phyloP scores from a whole-genome alignment of 306 rosid genomes.

The Quercus berberidifolia region DNA sequence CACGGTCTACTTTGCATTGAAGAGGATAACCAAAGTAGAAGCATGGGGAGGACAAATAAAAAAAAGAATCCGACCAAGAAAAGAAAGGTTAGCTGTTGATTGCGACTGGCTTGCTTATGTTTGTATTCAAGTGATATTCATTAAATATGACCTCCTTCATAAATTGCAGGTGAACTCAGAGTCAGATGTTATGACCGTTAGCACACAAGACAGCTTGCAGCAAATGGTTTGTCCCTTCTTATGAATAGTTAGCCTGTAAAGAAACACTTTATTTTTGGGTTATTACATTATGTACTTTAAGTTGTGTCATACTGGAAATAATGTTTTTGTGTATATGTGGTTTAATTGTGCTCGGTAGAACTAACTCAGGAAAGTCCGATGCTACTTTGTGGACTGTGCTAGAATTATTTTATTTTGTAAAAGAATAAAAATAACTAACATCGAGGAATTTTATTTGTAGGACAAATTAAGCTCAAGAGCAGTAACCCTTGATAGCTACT shows the following conservation, averaged over 20 bases:
- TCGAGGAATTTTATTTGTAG: conserved; percentile 37
- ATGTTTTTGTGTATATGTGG: not conserved
- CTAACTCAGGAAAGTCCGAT: not conserved
- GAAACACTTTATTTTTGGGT: not conserved
- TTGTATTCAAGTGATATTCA: not conserved
- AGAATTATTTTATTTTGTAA: not conserved
- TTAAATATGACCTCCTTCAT: conserved; percentile 24
- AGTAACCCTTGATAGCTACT: conserved; percentile 80
- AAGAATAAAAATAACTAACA: not conserved
- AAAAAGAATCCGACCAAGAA: conserved; percentile 90
- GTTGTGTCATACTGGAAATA: not conserved
- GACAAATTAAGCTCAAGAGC: conserved; percentile 82
- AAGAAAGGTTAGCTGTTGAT: conserved; percentile 65
- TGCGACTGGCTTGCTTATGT: conserved; percentile 6
- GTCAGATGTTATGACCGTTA: conserved; percentile 70
- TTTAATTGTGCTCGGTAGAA: not conserved
- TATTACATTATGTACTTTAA: not conserved
- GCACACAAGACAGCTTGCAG: conserved; percentile 85
- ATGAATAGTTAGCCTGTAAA: conserved; percentile 12
- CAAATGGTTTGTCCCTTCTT: conserved; percentile 76
- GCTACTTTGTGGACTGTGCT: not conserved
- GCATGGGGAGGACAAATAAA: conserved; percentile 66
- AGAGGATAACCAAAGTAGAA: conserved; percentile 80
- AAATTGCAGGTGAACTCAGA: conserved; percentile 69
- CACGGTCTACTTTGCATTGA: conserved; percentile 68